Percentiles rank a stretch among this genome's conserved stretches.
These are phyloP conservation scores for Rutstroemia sp. DNA, from an alignment of 2,329 filamentous ascomycete species.

Conservation along the genomic window DNA sequence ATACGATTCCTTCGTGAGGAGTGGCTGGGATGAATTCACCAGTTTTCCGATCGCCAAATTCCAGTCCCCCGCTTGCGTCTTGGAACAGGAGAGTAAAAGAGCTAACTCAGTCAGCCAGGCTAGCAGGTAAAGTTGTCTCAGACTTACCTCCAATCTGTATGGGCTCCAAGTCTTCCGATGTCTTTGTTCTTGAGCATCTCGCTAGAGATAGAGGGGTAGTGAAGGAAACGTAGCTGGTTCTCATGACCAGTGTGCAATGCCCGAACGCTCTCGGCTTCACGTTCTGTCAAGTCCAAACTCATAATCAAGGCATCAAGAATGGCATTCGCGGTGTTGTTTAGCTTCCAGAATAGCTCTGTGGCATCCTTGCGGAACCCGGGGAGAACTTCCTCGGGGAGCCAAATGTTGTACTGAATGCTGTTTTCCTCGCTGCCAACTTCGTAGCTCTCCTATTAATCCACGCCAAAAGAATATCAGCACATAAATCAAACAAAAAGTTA, in stretches of 20 bases:
- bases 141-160: neutral
- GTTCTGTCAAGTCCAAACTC: conserved; percentile 40
- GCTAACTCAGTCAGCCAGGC: neutral
- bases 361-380: conserved; percentile 42
- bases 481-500: neutral
- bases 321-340: conserved; percentile 35
- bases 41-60: neutral
- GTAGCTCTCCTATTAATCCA: conserved; percentile 39
- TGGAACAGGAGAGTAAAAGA: neutral
- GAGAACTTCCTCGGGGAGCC: conserved; percentile 38
- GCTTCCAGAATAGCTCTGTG: conserved; percentile 41
- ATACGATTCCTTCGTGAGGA: neutral
- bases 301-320: conserved; percentile 39
- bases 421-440: conserved; percentile 43
- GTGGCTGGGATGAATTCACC: neutral
- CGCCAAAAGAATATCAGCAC: neutral
- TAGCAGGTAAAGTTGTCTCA: neutral
- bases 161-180: neutral
- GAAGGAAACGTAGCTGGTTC: conserved; percentile 49
- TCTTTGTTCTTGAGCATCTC: neutral
- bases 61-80: neutral
- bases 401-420: conserved; percentile 39
- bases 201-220: neutral
- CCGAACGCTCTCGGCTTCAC: conserved; percentile 33
- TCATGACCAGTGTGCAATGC: conserved; percentile 47